Evolutionary conservation across 1,284 basidiomycete genomes (phyloP).

Genomic region (Ganoderma multipileum): DNA sequence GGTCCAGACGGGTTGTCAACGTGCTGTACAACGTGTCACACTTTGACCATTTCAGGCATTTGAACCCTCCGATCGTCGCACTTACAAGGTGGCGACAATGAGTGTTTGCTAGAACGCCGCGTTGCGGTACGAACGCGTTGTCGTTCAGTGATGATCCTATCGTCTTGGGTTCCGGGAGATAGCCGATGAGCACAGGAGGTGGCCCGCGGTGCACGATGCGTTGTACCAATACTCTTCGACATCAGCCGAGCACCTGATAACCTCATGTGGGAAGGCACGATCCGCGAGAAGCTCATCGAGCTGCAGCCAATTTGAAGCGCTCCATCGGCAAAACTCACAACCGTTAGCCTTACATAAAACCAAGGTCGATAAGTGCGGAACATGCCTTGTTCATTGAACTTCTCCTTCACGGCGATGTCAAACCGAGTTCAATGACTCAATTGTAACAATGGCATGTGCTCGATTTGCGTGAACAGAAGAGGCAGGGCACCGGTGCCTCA

Average conservation of each 20-base stretch:
- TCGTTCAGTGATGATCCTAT: background rate
- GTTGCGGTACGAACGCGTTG: background rate
- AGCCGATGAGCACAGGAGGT: background rate
- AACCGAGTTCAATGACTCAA: background rate
- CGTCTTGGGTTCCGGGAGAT: background rate
- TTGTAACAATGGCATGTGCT: background rate
- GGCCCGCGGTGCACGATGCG: background rate
- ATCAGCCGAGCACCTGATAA: background rate
- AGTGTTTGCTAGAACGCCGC: background rate
- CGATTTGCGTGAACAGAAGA: background rate
- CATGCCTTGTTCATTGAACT: background rate
- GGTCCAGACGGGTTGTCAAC: background rate
- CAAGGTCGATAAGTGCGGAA: background rate
- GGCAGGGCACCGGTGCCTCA: background rate
- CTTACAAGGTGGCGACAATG: background rate
- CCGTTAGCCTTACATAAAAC: background rate
- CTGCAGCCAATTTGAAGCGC: background rate
- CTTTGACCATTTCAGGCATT: background rate
- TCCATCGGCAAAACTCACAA: background rate
- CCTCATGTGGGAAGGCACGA: background rate
- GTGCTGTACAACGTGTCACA: background rate
- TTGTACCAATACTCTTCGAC: background rate
- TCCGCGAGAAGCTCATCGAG: background rate
- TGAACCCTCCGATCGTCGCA: background rate
- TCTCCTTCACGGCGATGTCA: background rate